Evolutionary conservation across 2,329 filamentous ascomycete genomes (phyloP).

Genomic region (Colletotrichum sp.): DNA sequence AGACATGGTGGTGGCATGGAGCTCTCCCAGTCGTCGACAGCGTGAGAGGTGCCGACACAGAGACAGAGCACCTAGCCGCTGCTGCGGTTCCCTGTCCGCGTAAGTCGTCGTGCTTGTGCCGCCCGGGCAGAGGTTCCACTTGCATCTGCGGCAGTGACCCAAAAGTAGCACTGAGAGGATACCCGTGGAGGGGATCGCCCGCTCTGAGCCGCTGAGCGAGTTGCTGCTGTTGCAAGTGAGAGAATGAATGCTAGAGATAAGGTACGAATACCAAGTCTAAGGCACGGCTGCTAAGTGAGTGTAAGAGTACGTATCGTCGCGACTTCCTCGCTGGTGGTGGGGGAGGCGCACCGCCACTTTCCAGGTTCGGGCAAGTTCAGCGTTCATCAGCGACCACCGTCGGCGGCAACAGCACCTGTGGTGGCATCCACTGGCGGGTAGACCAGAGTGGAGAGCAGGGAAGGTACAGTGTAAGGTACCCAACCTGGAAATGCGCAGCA

Average conservation of each 20-base stretch:
- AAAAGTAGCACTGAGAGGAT: neutral
- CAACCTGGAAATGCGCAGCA: neutral
- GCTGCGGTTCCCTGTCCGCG: constrained; percentile 13
- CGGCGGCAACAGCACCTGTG: neutral
- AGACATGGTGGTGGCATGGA: neutral
- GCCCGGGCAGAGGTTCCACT: neutral
- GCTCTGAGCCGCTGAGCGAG: neutral
- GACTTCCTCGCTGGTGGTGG: neutral
- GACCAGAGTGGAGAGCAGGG: neutral
- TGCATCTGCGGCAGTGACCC: neutral
- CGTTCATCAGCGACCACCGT: neutral
- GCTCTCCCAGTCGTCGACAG: too few species aligned
- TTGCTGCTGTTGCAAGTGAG: neutral
- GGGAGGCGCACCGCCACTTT: constrained; percentile 8
- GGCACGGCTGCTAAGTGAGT: neutral
- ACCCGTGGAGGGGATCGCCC: neutral
- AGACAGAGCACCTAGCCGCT: neutral
- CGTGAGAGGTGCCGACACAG: too few species aligned
- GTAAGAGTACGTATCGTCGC: neutral
- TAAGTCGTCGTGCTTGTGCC: constrained; percentile 1
- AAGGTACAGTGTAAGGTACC: neutral
- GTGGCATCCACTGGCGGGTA: neutral
- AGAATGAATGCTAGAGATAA: neutral
- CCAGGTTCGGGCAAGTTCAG: neutral
- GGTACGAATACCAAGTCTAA: neutral